Conservation (phyloP, 441 rosid genomes). For the Metrosideros polymorpha region DNA sequence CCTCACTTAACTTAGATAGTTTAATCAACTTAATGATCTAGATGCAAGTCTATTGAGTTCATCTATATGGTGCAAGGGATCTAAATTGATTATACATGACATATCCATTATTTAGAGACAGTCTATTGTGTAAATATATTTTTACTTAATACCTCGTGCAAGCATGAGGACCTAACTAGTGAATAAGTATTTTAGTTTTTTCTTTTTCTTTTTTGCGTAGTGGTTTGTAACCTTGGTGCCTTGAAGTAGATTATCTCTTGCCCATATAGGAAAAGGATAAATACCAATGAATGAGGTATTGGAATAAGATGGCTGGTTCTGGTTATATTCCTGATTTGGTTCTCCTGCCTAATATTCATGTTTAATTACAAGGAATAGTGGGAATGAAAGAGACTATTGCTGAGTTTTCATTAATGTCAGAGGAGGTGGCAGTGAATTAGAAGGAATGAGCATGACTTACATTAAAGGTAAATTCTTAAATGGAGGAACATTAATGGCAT, state of each 20-base stretch:
- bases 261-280: neutral
- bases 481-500: neutral
- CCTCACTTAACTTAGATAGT: neutral
- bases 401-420: neutral
- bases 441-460: neutral
- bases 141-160: neutral
- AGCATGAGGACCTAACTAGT: neutral
- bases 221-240: neutral
- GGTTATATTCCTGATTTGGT: neutral
- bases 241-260: neutral
- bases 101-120: too few relatives aligned
- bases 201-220: too few relatives aligned
- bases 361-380: neutral
- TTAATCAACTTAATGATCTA: neutral
- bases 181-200: neutral
- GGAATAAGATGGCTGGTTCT: neutral
- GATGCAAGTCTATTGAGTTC: neutral
- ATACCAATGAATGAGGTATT: neutral
- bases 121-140: neutral
- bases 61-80: neutral
- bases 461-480: neutral
- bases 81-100: neutral
- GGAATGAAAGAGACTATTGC: neutral
- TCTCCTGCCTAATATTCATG: neutral
- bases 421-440: neutral